Base-by-base conservation (phyloP, 805 yeast genomes). In the Sungouiella blattae region DNA sequence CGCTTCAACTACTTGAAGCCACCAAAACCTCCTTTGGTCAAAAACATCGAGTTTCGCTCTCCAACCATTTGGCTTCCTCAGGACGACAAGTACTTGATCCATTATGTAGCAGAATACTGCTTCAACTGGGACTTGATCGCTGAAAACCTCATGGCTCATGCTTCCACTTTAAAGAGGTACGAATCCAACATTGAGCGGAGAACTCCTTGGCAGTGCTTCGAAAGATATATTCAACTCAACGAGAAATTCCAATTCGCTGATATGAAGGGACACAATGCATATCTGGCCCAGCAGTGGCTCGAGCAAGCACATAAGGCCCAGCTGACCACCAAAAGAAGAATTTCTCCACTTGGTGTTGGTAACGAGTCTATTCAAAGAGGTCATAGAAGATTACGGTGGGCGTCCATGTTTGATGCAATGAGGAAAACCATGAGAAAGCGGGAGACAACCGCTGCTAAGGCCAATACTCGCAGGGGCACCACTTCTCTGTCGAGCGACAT, bases 151-250 rank as follows among this genome's bases (percentile, higher is more conserved):
- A 73, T 83, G 29, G 73, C 81, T 2, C 69, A 73, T 33, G 75
- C 87, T 2, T 75, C 87, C 0, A 71, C 78, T 44, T 47, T 67
- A 34, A 60, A 55, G 35, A 76, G 82, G 11, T 88, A 87, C 57
- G 75, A 80, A 25, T 84, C 98, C 1, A 88, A 87, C 52, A 87
- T 88, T 38, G 98, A 93, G 58, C 76, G 97, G 52, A 75, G 98
- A 52, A 93, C 98, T 0, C 95, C 98, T 0, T 93, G 98, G 98
- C 98, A 91, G 57, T 91, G 98, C 57, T 93, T 93, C 64, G 98
- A 93, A 60, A 69, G 98, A 46, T 93, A 91, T 68, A 82, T 89
- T 41, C 98, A 91, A 62, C 70, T 93, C 46, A 87, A 86, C 50
- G 96, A 91, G 40, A 80, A 82, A 39, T 91, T 88, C 51, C 94